These are phyloP conservation scores for Trametes cubensis DNA, from an alignment of 768 basidiomycete species.

Conservation along the genomic window DNA sequence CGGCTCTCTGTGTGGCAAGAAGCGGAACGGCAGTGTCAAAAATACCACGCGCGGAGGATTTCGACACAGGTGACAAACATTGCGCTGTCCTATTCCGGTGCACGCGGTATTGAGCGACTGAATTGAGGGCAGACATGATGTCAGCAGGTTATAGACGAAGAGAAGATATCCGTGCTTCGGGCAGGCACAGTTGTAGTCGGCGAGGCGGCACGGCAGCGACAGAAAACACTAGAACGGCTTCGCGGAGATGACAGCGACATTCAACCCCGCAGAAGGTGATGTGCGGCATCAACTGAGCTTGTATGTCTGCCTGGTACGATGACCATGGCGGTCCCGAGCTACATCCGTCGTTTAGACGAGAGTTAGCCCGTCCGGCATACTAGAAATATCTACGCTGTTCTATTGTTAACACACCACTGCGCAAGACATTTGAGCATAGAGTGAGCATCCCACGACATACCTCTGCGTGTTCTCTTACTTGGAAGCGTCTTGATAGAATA, in stretches of 20 bases:
- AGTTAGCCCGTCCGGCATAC: not conserved
- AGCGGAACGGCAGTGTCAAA: not conserved
- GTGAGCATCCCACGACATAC: too few species aligned
- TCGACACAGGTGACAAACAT: not conserved
- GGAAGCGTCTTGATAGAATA: too few species aligned
- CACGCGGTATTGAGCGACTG: not conserved
- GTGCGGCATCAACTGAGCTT: not conserved
- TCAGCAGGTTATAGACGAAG: not conserved
- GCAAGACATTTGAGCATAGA: not conserved
- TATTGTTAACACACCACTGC: not conserved
- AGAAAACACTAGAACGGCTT: not conserved
- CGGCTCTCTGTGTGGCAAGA: not conserved
- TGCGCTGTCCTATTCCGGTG: not conserved
- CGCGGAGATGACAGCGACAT: not conserved
- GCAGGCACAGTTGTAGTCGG: not conserved
- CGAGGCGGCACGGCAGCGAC: not conserved
- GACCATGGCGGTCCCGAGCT: conserved; percentile 11
- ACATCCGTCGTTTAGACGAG: conserved; percentile 12
- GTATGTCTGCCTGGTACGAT: not conserved
- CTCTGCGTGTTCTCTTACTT: too few species aligned
- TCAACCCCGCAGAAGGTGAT: not conserved
- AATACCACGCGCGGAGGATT: conserved; percentile 5
- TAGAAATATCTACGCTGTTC: not conserved
- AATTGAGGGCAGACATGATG: not conserved
- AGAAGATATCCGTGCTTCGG: not conserved